phyloP scores from a whole-genome alignment of 495 filamentous ascomycete genomes.

The Ascobolus immersus region DNA sequence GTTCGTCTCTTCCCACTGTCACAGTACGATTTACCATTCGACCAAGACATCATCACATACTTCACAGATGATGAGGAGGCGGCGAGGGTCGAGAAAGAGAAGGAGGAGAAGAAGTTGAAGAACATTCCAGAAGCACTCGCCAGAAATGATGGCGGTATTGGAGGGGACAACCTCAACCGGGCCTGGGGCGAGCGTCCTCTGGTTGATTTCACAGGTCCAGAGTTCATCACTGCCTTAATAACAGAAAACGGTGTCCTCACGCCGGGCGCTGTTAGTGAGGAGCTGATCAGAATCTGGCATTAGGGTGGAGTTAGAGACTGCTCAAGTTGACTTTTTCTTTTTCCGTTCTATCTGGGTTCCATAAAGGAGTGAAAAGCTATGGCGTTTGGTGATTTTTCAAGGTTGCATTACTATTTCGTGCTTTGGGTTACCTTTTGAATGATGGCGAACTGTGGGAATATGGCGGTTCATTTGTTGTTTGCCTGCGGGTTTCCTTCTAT shows the following conservation, averaged over 20 bases:
- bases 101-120: slow-evolving; percentile 14
- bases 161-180: slow-evolving; percentile 16
- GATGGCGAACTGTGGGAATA: too few relatives aligned
- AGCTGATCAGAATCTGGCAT: background rate
- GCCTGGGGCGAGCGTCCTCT: too few relatives aligned
- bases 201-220: slow-evolving; percentile 71
- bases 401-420: too few relatives aligned
- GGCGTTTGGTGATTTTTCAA: too few relatives aligned
- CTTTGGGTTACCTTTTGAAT: too few relatives aligned
- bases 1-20: slow-evolving; percentile 54
- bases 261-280: slow-evolving; percentile 16
- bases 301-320: too few relatives aligned
- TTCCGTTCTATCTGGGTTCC: too few relatives aligned
- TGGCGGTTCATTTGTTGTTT: too few relatives aligned
- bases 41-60: slow-evolving; percentile 48
- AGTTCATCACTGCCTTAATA: slow-evolving; percentile 55
- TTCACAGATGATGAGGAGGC: slow-evolving; percentile 30
- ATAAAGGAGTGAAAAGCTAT: too few relatives aligned
- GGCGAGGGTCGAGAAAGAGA: slow-evolving; percentile 4
- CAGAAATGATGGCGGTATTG: slow-evolving; percentile 10
- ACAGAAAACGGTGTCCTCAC: slow-evolving; percentile 52
- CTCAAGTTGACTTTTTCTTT: too few relatives aligned
- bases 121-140: slow-evolving; percentile 5
- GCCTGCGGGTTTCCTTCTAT: too few relatives aligned
- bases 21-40: slow-evolving; percentile 51